These are phyloP conservation scores for Tulasnella sp. DNA, from an alignment of 768 basidiomycete genomes.

Conservation along the genomic window DNA sequence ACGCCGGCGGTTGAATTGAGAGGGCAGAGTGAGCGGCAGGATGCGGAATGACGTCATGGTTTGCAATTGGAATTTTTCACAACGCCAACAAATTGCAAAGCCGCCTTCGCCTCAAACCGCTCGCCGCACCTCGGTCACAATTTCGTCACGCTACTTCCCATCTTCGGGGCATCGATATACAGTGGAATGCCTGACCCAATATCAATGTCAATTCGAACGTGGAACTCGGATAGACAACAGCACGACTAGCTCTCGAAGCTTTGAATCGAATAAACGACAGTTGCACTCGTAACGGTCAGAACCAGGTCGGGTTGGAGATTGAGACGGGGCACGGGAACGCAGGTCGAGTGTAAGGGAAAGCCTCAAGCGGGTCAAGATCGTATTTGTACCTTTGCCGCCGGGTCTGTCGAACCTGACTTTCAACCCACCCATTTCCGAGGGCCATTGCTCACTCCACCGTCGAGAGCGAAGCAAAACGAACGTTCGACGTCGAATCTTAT, in stretches of 20 bases:
- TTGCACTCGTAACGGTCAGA: background rate
- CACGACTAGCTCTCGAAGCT: constrained; percentile 7
- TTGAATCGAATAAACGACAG: background rate
- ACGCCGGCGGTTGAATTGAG: too few relatives aligned
- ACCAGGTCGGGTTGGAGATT: background rate
- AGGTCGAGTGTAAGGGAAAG: too few relatives aligned
- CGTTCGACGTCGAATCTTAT: constrained; percentile 1
- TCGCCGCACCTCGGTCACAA: too few relatives aligned
- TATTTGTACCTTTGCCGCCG: background rate
- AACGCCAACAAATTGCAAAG: too few relatives aligned
- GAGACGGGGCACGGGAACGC: background rate
- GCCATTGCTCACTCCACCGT: background rate
- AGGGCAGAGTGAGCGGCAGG: too few relatives aligned
- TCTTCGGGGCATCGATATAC: too few relatives aligned
- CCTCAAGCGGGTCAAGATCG: too few relatives aligned
- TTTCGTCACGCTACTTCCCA: too few relatives aligned
- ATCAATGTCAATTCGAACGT: constrained; percentile 11
- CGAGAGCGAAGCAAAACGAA: background rate
- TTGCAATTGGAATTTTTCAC: too few relatives aligned
- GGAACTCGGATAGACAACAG: background rate
- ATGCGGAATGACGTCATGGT: too few relatives aligned
- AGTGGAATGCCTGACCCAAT: background rate
- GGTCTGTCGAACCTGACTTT: constrained; percentile 28
- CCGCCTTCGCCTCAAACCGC: too few relatives aligned
- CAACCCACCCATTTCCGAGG: background rate